phyloP scores from a whole-genome alignment of 164 flowering plant species.

The Tinospora cordifolia region DNA sequence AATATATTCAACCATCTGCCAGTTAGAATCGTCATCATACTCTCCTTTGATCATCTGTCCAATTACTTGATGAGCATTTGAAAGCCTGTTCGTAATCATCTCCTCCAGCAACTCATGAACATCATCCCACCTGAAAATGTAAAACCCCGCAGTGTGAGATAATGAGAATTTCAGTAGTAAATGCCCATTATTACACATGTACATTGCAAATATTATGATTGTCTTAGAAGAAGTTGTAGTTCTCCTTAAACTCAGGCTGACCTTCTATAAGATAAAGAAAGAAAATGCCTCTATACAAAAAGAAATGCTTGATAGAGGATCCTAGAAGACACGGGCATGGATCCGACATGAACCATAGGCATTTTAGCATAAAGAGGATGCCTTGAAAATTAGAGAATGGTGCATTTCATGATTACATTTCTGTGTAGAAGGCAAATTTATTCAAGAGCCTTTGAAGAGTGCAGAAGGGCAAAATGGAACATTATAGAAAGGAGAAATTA shows the following conservation, averaged over 20 bases:
- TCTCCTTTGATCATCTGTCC: constrained; percentile 86
- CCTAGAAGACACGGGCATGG: no score
- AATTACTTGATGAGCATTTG: constrained; percentile 83
- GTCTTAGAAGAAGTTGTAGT: neutral
- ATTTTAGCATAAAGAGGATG: neutral
- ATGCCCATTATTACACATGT: neutral
- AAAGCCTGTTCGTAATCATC: constrained; percentile 56
- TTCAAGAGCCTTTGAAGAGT: neutral
- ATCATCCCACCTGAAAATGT: constrained; percentile 60
- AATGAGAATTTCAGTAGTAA: neutral
- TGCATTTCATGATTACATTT: neutral
- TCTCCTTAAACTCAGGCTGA: neutral
- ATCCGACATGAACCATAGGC: neutral
- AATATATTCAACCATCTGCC: constrained; percentile 97
- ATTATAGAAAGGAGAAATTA: neutral
- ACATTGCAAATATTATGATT: neutral
- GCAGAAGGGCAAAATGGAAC: neutral
- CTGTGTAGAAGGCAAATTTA: neutral
- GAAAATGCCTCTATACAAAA: neutral
- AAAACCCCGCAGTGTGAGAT: neutral
- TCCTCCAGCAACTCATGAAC: constrained; percentile 60
- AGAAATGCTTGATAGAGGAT: neutral
- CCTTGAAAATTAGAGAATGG: neutral
- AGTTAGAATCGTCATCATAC: constrained; percentile 79
- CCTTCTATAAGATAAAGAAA: no score